phyloP scores from a whole-genome alignment of 2,329 filamentous ascomycete species.

The Drechslerella stenobrocha region DNA sequence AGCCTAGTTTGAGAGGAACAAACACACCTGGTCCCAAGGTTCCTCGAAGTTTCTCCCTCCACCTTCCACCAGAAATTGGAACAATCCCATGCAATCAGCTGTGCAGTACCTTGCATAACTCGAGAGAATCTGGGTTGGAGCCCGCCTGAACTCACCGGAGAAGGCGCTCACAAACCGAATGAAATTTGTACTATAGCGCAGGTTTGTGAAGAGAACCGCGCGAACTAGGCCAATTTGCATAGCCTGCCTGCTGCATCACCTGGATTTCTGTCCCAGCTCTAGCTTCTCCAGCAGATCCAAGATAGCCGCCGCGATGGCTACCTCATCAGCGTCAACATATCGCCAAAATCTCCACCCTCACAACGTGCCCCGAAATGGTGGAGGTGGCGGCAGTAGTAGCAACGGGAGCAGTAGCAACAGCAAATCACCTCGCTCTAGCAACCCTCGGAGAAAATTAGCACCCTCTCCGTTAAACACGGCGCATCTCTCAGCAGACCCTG shows the following conservation, averaged over 20 bases:
- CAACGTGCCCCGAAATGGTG: constrained; percentile 43
- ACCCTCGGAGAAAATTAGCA: constrained; percentile 42
- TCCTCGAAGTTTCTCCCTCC: constrained; percentile 36
- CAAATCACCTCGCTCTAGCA: constrained; percentile 42
- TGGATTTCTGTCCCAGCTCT: constrained; percentile 37
- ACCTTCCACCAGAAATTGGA: constrained; percentile 43
- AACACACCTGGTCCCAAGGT: constrained; percentile 24
- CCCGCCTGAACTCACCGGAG: constrained; percentile 11
- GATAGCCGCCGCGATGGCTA: constrained; percentile 45
- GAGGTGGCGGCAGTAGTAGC: constrained; percentile 23
- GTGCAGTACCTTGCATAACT: constrained; percentile 47
- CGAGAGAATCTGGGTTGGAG: constrained; percentile 23
- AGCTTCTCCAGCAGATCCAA: constrained; percentile 22
- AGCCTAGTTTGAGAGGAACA: constrained; percentile 25
- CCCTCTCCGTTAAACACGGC: constrained; percentile 45
- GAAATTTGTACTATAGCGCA: constrained; percentile 36
- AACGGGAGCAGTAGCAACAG: constrained; percentile 24
- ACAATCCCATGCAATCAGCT: constrained; percentile 41
- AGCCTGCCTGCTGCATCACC: constrained; percentile 41
- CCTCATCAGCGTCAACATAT: constrained; percentile 42
- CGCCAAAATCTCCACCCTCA: constrained; percentile 48
- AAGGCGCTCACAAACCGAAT: constrained; percentile 29
- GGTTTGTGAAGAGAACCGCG: constrained; percentile 38
- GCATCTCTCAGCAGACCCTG: constrained; percentile 50
- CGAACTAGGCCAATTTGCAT: constrained; percentile 45